Conservation (phyloP, 1,284 basidiomycete genomes). For the Moniliophthora roreri region DNA sequence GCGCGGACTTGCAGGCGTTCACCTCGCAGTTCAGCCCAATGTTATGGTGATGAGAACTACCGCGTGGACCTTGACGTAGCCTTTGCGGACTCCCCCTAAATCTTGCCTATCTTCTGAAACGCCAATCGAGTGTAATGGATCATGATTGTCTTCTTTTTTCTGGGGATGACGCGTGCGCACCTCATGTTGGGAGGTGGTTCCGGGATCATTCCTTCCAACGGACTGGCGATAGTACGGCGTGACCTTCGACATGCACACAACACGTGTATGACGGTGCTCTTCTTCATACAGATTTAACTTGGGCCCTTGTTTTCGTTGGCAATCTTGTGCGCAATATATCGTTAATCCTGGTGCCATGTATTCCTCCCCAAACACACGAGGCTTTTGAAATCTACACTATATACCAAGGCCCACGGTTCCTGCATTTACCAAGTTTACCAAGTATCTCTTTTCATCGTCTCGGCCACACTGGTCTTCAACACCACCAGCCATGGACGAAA, state of each 20-base stretch:
- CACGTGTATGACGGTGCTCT: conserved; percentile 1
- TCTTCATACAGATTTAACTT: background rate
- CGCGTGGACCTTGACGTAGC: too few relatives aligned
- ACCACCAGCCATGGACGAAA: background rate
- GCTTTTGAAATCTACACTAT: background rate
- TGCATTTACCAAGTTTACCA: background rate
- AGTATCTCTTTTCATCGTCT: background rate
- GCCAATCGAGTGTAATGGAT: too few relatives aligned
- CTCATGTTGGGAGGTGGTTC: background rate
- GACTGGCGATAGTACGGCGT: background rate
- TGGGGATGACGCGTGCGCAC: too few relatives aligned
- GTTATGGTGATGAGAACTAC: too few relatives aligned
- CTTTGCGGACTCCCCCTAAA: too few relatives aligned
- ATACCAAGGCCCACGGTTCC: background rate
- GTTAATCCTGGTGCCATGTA: background rate
- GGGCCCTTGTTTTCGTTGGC: background rate
- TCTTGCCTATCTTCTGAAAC: too few relatives aligned
- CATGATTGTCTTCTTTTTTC: too few relatives aligned
- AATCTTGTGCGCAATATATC: background rate
- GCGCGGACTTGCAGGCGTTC: too few relatives aligned
- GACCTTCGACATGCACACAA: background rate
- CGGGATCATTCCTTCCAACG: background rate
- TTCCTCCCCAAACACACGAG: conserved; percentile 4
- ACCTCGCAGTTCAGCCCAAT: too few relatives aligned
- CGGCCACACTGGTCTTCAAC: background rate